Evolutionary conservation across 2,329 filamentous ascomycete genomes (phyloP), one percentile per base, ranked within the genome.

Genomic region (Alternaria sp.): DNA sequence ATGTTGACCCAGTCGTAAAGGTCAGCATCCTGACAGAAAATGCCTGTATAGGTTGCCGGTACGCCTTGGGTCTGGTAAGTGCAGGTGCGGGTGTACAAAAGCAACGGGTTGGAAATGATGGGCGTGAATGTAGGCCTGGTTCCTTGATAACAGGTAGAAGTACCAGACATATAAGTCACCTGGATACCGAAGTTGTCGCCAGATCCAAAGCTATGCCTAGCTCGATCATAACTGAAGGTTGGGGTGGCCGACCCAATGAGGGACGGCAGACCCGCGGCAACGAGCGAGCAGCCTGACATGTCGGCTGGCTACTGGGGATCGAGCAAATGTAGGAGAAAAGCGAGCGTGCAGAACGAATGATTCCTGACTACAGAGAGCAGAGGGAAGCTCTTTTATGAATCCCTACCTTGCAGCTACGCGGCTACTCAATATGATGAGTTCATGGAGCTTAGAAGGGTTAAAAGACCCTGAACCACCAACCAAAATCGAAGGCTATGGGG

Each of bases 211-310:
- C 23, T 5, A 30, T 67, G 60, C 19, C 25, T 32, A 4, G 28
- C 26, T 15, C 15, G n/a, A 28, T 57, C 47, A 23, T 66, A 66
- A 36, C 60, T 65, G 58, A 68, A 69, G 11, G 62, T 68, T 21
- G 67, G 65, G 6, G 40, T 57, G 45, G 43, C 58, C 50, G 23
- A 30, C 52, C 55, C 60, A 21, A 66, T 47, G 6, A 51, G 28
- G 54, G 65, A 54, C n/a, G 58, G 50, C 28, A 69, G 32, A 13
- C 25, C 62, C 6, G 44, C 12, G 36, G 62, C 67, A 11, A 66
- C 55, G 44, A 69, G 66, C 12, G 65, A 68, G 56, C 67, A 69
- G 46, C 54, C 52, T 47, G 64, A 59, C 62, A 65, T 65, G 10
- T 28, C 56, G 26, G 36, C 49, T 32, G 45, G 51, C 26, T 45